Percentiles rank a stretch among this genome's conserved stretches.
These are phyloP conservation scores for Fusarium verticillioides DNA, from an alignment of 2,329 filamentous ascomycete species.

Conservation along the genomic window DNA sequence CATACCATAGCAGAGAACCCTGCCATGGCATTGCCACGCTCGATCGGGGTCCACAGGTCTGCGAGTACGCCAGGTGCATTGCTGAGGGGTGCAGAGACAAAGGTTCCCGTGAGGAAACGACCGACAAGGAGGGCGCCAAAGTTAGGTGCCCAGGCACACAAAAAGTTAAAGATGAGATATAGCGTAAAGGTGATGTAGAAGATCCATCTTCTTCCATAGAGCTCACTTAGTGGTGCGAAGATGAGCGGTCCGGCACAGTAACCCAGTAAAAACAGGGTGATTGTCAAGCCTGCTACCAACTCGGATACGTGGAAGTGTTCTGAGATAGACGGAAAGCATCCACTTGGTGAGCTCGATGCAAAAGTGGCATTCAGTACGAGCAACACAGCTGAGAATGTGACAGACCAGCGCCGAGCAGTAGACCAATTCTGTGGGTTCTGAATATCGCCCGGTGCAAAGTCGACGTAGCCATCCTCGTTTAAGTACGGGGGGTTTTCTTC, in stretches of 20 bases:
- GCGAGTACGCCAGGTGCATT: slow-evolving; percentile 82
- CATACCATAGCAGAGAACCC: slow-evolving; percentile 83
- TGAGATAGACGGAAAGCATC: slow-evolving; percentile 20
- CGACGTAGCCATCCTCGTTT: slow-evolving; percentile 22
- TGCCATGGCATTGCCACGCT: slow-evolving; percentile 84
- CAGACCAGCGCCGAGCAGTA: not conserved
- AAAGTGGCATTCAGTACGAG: slow-evolving; percentile 27
- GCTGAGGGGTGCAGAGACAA: slow-evolving; percentile 84
- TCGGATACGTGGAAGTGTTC: slow-evolving; percentile 24
- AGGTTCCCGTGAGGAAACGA: slow-evolving; percentile 79
- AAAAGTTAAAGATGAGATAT: slow-evolving; percentile 80
- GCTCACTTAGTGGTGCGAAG: slow-evolving; percentile 80
- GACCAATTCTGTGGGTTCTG: slow-evolving; percentile 22
- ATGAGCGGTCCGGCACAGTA: slow-evolving; percentile 75
- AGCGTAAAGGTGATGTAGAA: slow-evolving; percentile 64
- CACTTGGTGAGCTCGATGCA: slow-evolving; percentile 24
- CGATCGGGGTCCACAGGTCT: slow-evolving; percentile 81
- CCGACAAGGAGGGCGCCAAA: slow-evolving; percentile 79
- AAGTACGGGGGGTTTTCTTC: slow-evolving; percentile 18
- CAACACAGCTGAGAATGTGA: slow-evolving; percentile 18
- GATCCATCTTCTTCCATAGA: slow-evolving; percentile 74
- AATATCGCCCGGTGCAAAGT: slow-evolving; percentile 12
- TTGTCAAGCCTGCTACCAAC: slow-evolving; percentile 21
- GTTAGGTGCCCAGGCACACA: slow-evolving; percentile 77
- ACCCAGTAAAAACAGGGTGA: slow-evolving; percentile 37